Percentiles rank a stretch among this genome's conserved stretches.
These are phyloP conservation scores for Asterophora lycoperdoides DNA, from an alignment of 768 basidiomycete genomes.

Conservation along the genomic window DNA sequence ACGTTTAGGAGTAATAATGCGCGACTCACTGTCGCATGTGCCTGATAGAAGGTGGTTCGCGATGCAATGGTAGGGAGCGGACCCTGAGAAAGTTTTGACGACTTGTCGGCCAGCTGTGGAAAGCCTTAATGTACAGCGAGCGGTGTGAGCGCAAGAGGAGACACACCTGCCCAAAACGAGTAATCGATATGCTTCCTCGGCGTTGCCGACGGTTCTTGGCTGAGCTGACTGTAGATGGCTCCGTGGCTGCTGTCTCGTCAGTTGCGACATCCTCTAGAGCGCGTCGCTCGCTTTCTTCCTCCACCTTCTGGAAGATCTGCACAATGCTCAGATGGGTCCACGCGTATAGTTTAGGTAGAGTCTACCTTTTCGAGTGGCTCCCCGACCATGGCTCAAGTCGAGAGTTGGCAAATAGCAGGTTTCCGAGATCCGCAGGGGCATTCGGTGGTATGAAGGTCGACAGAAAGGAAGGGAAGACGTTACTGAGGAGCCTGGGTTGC, in stretches of 20 bases:
- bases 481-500: background rate
- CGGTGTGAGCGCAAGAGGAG: slow-evolving; percentile 4
- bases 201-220: slow-evolving; percentile 36
- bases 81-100: slow-evolving; percentile 18
- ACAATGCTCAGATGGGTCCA: background rate
- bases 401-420: background rate
- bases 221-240: slow-evolving; percentile 20
- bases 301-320: slow-evolving; percentile 17
- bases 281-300: slow-evolving; percentile 17
- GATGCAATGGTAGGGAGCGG: slow-evolving; percentile 35
- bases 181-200: slow-evolving; percentile 54
- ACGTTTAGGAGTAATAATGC: background rate
- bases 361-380: slow-evolving; percentile 17
- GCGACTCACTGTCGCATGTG: slow-evolving; percentile 37
- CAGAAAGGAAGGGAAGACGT: slow-evolving; percentile 1
- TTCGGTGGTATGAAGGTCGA: background rate
- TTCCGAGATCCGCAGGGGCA: background rate
- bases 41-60: slow-evolving; percentile 46
- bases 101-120: slow-evolving; percentile 20
- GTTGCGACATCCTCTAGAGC: slow-evolving; percentile 8
- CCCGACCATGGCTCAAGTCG: slow-evolving; percentile 8
- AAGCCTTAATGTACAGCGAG: slow-evolving; percentile 15
- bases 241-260: background rate
- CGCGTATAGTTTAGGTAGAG: background rate
- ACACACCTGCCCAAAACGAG: slow-evolving; percentile 57